Conservation (phyloP, 257 asterid species). For the Anisodus tanguticus region DNA sequence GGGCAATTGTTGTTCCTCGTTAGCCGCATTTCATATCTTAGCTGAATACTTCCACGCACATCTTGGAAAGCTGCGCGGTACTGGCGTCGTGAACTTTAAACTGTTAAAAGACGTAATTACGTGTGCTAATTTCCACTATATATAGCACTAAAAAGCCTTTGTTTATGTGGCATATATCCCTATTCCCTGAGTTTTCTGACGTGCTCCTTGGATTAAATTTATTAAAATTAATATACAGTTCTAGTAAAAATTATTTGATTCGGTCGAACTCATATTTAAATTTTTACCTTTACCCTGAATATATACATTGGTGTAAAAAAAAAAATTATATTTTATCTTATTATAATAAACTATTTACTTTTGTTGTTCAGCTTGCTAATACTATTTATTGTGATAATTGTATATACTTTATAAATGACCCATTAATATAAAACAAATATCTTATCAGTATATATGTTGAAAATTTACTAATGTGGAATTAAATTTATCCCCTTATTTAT, state of each 20-base stretch:
- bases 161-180: not conserved
- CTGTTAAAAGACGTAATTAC: not conserved
- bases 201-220: not conserved
- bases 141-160: not conserved
- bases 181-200: not conserved
- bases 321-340: not conserved
- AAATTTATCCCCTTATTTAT: no score
- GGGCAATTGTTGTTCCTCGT: not conserved
- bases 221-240: no score
- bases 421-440: not conserved
- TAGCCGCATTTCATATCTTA: not conserved
- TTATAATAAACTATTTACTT: not conserved
- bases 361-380: not conserved
- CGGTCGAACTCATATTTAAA: no score
- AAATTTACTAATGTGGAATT: no score
- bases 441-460: no score
- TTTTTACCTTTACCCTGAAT: not conserved
- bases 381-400: not conserved
- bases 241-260: no score
- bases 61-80: not conserved
- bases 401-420: not conserved
- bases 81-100: not conserved
- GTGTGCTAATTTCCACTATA: not conserved
- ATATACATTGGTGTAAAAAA: not conserved
- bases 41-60: conserved; percentile 29